These are phyloP conservation scores for Hanseniaspora lindneri DNA, from an alignment of 805 yeast genomes.

Conservation along the genomic window DNA sequence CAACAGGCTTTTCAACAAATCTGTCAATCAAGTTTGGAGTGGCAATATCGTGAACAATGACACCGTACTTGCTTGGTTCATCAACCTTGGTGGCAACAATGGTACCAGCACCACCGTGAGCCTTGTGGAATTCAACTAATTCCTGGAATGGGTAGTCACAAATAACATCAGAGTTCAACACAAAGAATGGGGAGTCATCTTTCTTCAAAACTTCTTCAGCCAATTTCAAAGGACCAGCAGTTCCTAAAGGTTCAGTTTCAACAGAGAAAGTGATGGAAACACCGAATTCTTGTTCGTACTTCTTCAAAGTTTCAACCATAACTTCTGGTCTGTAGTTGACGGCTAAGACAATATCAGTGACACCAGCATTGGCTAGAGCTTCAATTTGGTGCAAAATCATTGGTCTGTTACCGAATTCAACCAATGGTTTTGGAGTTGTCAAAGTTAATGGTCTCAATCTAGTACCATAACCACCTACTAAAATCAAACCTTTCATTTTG, in stretches of 20 bases:
- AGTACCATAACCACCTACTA: constrained; percentile 99
- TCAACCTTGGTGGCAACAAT: constrained; percentile 99
- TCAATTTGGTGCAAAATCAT: constrained; percentile 98
- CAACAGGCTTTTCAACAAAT: constrained; percentile 98
- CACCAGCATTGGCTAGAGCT: constrained; percentile 96
- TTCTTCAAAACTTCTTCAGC: constrained; percentile 89
- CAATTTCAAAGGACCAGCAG: constrained; percentile 97
- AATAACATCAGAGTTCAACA: constrained; percentile 93
- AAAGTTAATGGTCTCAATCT: constrained; percentile 97
- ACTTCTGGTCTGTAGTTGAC: constrained; percentile 99
- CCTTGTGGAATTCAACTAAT: constrained; percentile 81
- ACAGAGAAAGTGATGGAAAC: constrained; percentile 92
- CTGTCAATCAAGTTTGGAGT: constrained; percentile 93
- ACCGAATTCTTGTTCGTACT: constrained; percentile 91
- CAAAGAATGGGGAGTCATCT: constrained; percentile 94
- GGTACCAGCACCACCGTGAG: constrained; percentile 96
- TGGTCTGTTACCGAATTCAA: constrained; percentile 97
- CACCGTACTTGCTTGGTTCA: constrained; percentile 99
- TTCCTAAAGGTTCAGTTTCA: constrained; percentile 98
- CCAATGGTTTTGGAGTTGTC: constrained; percentile 91
- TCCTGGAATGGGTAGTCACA: constrained; percentile 97
- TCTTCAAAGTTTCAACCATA: constrained; percentile 88
- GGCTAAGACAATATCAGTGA: constrained; percentile 94
- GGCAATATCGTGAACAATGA: constrained; percentile 92
- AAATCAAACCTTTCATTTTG: constrained; percentile 86